Evolutionary conservation across 805 yeast species (phyloP).

Genomic region (Lachancea sp.): DNA sequence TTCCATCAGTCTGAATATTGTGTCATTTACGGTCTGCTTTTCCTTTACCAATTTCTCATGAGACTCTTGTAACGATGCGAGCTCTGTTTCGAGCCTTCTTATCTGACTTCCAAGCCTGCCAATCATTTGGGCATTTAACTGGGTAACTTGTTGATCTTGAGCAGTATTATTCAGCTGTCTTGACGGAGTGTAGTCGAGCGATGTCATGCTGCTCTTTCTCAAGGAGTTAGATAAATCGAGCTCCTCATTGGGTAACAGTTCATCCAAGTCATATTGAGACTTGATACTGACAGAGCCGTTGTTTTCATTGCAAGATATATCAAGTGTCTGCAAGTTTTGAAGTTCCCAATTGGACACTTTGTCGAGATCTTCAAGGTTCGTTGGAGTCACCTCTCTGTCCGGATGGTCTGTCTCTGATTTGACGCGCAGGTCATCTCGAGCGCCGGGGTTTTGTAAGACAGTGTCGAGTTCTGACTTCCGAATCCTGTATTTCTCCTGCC

Average conservation of each 20-base stretch:
- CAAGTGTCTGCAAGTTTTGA: neutral
- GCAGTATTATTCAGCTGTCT: slow-evolving; percentile 1
- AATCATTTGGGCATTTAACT: slow-evolving; percentile 46
- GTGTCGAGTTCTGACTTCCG: slow-evolving; percentile 21
- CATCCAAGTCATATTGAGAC: slow-evolving; percentile 7
- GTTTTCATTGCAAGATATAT: neutral
- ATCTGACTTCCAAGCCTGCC: slow-evolving; percentile 72
- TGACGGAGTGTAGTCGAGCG: slow-evolving; percentile 8
- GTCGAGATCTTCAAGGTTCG: slow-evolving; percentile 1
- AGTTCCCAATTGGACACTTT: slow-evolving; percentile 6
- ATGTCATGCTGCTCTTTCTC: slow-evolving; percentile 9
- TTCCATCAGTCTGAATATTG: slow-evolving; percentile 53
- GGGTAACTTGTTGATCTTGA: slow-evolving; percentile 7
- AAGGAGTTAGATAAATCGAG: slow-evolving; percentile 15
- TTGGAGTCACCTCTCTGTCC: neutral
- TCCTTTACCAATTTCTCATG: slow-evolving; percentile 46
- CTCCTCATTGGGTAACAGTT: slow-evolving; percentile 25
- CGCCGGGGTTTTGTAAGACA: neutral
- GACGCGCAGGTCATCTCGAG: neutral
- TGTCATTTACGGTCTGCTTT: slow-evolving; percentile 62
- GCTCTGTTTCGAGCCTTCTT: slow-evolving; percentile 73
- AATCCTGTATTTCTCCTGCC: slow-evolving; percentile 24
- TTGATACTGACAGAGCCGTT: neutral
- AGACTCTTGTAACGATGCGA: slow-evolving; percentile 58
- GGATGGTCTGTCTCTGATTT: neutral